phyloP scores from a whole-genome alignment of 2,329 filamentous ascomycete genomes.

The Botrytis elliptica region DNA sequence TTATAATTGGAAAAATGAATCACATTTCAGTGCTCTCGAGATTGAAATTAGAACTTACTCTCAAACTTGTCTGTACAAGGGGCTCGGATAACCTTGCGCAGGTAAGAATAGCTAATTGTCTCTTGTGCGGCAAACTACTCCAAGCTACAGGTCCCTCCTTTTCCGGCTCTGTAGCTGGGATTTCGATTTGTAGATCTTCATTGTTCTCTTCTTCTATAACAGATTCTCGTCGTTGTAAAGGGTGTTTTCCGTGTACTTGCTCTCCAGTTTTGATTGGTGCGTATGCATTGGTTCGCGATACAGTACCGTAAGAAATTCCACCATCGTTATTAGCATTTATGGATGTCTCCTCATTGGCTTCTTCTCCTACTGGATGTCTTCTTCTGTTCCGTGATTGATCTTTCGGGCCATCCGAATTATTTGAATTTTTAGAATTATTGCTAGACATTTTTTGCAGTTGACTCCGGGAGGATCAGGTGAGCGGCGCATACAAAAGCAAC shows the following conservation, averaged over 20 bases:
- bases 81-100: conserved; percentile 80
- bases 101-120: conserved; percentile 75
- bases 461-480: background rate
- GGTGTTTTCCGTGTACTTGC: background rate
- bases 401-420: background rate
- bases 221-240: conserved; percentile 20
- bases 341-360: background rate
- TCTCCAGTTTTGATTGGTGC: conserved; percentile 5
- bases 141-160: conserved; percentile 55
- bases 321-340: background rate
- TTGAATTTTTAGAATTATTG: background rate
- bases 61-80: conserved; percentile 68
- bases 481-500: background rate
- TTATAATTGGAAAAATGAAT: background rate
- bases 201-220: conserved; percentile 34
- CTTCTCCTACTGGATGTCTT: background rate
- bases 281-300: background rate
- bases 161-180: conserved; percentile 25
- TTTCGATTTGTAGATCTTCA: conserved; percentile 34
- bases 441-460: background rate
- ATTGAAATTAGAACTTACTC: conserved; percentile 23
- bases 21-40: background rate
- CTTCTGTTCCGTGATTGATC: background rate
- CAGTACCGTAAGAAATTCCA: conserved; percentile 15
- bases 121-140: conserved; percentile 73